These are phyloP conservation scores for Nakazawaea wickerhamii DNA, from an alignment of 805 yeast species.

Conservation along the genomic window DNA sequence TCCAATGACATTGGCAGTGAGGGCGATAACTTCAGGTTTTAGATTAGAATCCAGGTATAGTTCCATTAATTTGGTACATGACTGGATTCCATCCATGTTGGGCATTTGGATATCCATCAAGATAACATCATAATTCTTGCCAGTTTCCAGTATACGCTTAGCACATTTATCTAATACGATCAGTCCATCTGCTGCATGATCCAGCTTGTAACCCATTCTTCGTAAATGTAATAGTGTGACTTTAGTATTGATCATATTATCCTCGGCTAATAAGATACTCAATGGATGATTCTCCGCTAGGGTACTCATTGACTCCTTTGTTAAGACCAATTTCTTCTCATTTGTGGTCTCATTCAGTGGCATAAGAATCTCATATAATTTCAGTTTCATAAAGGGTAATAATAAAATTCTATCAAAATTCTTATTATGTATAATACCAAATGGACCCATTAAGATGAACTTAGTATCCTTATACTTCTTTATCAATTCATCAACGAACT, in stretches of 20 bases:
- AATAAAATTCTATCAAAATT: conserved; percentile 15
- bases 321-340: conserved; percentile 23
- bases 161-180: conserved; percentile 34
- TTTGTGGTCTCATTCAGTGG: neutral
- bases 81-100: conserved; percentile 50
- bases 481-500: neutral
- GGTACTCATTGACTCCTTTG: conserved; percentile 24
- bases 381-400: conserved; percentile 17
- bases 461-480: neutral
- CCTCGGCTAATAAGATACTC: conserved; percentile 49
- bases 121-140: conserved; percentile 41
- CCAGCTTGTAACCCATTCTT: conserved; percentile 45
- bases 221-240: conserved; percentile 46
- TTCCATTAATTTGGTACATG: conserved; percentile 34
- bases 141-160: conserved; percentile 21
- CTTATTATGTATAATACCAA: conserved; percentile 12
- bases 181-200: conserved; percentile 47
- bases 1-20: conserved; percentile 49
- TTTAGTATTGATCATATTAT: conserved; percentile 42
- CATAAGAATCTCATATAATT: conserved; percentile 13
- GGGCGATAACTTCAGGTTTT: conserved; percentile 38
- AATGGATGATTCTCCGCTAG: conserved; percentile 39
- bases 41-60: conserved; percentile 23
- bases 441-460: conserved; percentile 14
- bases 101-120: conserved; percentile 57